These are phyloP conservation scores for Meyerozyma sp. DNA, from an alignment of 1,139 yeast species.

Conservation along the genomic window DNA sequence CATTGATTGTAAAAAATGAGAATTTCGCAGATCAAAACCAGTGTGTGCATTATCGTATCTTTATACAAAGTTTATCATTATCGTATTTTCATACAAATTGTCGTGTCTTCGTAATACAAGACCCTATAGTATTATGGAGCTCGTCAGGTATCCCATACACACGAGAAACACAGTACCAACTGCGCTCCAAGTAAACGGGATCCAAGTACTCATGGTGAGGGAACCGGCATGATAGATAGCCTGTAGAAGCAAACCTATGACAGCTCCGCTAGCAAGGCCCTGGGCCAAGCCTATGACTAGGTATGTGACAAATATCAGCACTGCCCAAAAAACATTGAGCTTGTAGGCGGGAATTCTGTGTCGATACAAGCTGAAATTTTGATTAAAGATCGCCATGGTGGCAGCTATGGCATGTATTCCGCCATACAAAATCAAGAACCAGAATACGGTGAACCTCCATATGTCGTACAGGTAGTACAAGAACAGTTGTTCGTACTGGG, in stretches of 20 bases:
- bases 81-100: too few relatives aligned
- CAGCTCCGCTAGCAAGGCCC: slow-evolving; percentile 66
- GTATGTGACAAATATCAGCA: slow-evolving; percentile 43
- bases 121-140: slow-evolving; percentile 28
- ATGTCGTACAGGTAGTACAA: slow-evolving; percentile 69
- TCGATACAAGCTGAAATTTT: slow-evolving; percentile 18
- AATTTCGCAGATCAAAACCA: neutral
- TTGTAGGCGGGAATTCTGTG: slow-evolving; percentile 13
- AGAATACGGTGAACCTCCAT: slow-evolving; percentile 78
- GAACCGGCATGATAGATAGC: slow-evolving; percentile 75
- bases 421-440: slow-evolving; percentile 70
- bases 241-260: slow-evolving; percentile 58
- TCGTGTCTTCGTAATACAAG: neutral
- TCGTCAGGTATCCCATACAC: slow-evolving; percentile 53
- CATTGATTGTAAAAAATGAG: neutral
- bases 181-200: slow-evolving; percentile 78
- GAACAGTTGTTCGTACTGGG: slow-evolving; percentile 45
- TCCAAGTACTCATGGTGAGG: slow-evolving; percentile 89
- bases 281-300: slow-evolving; percentile 52
- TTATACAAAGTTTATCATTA: too few relatives aligned
- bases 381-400: slow-evolving; percentile 47
- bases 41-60: neutral
- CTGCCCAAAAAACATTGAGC: slow-evolving; percentile 8
- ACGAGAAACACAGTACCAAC: slow-evolving; percentile 63
- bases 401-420: slow-evolving; percentile 67